These are phyloP conservation scores for Citrus glauca DNA, from an alignment of 345 rosid genomes.

Conservation along the genomic window DNA sequence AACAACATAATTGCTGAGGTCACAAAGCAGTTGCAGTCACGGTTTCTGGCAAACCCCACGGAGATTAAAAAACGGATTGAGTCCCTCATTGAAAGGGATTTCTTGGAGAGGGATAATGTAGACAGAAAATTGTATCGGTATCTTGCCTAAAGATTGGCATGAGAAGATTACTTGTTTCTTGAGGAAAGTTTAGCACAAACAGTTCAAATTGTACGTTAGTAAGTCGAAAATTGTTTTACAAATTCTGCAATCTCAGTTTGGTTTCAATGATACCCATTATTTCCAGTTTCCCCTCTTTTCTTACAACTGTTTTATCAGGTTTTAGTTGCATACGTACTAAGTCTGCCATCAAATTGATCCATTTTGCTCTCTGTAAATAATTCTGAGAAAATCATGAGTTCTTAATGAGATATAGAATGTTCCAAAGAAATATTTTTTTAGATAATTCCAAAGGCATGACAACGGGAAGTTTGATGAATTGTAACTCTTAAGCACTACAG, in stretches of 20 bases:
- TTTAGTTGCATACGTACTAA: background rate
- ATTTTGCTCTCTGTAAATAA: background rate
- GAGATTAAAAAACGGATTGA: constrained; percentile 98
- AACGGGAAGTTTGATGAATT: background rate
- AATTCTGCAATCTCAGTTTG: constrained; percentile 4
- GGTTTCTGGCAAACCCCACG: constrained; percentile 88
- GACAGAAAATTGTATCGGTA: constrained; percentile 93
- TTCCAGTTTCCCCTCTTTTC: background rate
- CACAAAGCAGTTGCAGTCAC: constrained; percentile 92
- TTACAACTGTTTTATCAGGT: background rate
- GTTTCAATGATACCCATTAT: constrained; percentile 17
- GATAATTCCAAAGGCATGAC: background rate
- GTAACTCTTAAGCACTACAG: background rate
- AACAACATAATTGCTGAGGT: constrained; percentile 91
- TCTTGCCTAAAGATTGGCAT: constrained; percentile 54
- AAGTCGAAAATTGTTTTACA: constrained; percentile 22
- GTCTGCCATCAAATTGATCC: background rate
- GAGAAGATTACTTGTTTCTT: constrained; percentile 15
- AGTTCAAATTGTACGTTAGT: constrained; percentile 23
- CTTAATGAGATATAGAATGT: background rate
- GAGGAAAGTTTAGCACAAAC: constrained; percentile 18
- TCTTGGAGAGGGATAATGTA: constrained; percentile 86
- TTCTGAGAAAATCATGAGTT: background rate
- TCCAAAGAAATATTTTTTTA: background rate
- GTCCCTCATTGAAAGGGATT: constrained; percentile 93